Percentiles rank a stretch among this genome's conserved stretches.
phyloP scores from a whole-genome alignment of 2,329 filamentous ascomycete genomes.

The Stagonosporopsis tanaceti region DNA sequence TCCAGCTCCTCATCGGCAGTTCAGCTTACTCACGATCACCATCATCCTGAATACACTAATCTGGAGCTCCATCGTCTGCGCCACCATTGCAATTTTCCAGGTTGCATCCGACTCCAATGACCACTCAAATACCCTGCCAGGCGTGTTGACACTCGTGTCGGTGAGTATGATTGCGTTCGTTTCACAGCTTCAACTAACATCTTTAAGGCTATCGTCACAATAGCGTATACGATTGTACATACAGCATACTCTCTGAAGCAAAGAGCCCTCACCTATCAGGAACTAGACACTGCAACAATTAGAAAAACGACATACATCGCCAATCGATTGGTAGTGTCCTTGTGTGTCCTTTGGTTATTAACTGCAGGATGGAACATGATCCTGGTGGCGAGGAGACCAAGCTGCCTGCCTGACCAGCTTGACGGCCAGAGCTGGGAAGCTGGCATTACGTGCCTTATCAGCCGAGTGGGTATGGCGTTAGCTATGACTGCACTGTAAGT shows the following conservation, averaged over 20 bases:
- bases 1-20: constrained; percentile 36
- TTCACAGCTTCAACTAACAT: constrained; percentile 12
- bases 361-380: constrained; percentile 52
- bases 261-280: constrained; percentile 39
- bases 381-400: constrained; percentile 46
- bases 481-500: constrained; percentile 47
- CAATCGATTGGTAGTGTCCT: constrained; percentile 40
- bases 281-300: constrained; percentile 30
- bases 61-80: constrained; percentile 43
- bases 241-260: constrained; percentile 45
- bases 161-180: constrained; percentile 28
- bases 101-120: constrained; percentile 40
- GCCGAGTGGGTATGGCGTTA: constrained; percentile 41
- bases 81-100: constrained; percentile 40
- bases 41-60: constrained; percentile 45
- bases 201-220: constrained; percentile 45
- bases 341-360: constrained; percentile 49
- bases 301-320: constrained; percentile 46
- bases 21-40: constrained; percentile 46
- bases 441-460: constrained; percentile 43
- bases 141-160: constrained; percentile 43
- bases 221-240: constrained; percentile 47
- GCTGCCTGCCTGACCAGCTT: constrained; percentile 37
- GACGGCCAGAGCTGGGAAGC: constrained; percentile 42
- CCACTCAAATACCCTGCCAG: constrained; percentile 38